A percentile compares a stretch with the other conserved stretches of the same genome.
phyloP scores from a whole-genome alignment of 1,139 yeast species.

The Debaryomycetaceae sp. region DNA sequence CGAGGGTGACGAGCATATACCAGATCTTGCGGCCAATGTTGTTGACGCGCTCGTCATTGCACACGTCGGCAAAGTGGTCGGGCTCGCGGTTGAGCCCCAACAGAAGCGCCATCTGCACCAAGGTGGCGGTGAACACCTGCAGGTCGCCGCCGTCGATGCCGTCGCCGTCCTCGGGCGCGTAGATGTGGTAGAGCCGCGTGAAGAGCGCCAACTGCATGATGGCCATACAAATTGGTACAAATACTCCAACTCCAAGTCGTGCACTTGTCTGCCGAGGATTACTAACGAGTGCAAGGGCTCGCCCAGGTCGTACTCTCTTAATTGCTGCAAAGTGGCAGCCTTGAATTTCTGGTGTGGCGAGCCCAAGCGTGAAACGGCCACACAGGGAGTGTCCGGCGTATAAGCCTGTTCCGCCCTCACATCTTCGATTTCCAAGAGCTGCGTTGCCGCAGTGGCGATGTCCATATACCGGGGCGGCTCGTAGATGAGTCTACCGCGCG shows the following conservation, averaged over 20 bases:
- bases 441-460: constrained; percentile 83
- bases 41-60: constrained; percentile 20
- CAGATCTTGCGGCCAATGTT: constrained; percentile 34
- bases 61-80: constrained; percentile 18
- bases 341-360: constrained; percentile 77
- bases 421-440: constrained; percentile 83
- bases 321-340: constrained; percentile 75
- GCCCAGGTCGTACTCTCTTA: constrained; percentile 82
- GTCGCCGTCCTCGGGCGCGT: constrained; percentile 51
- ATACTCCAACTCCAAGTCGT: constrained; percentile 87
- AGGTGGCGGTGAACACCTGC: constrained; percentile 29
- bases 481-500: constrained; percentile 84
- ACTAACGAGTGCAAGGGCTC: constrained; percentile 91
- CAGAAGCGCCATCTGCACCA: constrained; percentile 37
- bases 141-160: constrained; percentile 48
- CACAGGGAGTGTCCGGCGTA: constrained; percentile 84
- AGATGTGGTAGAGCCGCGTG: constrained; percentile 32
- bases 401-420: constrained; percentile 69
- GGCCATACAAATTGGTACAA: constrained; percentile 44
- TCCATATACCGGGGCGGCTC: constrained; percentile 98
- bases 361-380: constrained; percentile 88
- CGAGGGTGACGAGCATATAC: constrained; percentile 31
- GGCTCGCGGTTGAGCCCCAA: constrained; percentile 47
- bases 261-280: constrained; percentile 89
- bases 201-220: constrained; percentile 47